These are phyloP conservation scores for Phytomonas sp. DNA, from an alignment of 208 protist species.

Conservation along the genomic window DNA sequence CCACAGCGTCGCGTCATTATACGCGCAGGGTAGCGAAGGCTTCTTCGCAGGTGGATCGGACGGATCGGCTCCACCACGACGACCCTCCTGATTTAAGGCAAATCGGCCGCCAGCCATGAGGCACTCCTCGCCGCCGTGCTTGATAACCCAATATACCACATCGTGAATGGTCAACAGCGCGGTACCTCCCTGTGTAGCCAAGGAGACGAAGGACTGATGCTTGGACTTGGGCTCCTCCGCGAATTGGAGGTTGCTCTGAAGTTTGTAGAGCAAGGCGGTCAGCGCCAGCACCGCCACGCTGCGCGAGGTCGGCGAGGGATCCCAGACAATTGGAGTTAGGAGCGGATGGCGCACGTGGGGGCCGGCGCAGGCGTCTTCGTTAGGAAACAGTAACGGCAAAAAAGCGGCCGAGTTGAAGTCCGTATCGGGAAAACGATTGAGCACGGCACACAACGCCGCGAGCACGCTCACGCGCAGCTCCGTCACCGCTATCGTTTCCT, in stretches of 20 bases:
- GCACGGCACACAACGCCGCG: conserved; percentile 31
- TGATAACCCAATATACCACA: conserved; percentile 38
- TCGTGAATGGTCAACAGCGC: conserved; percentile 49
- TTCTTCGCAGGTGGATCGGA: too few species aligned
- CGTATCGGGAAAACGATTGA: conserved; percentile 50
- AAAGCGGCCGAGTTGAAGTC: conserved; percentile 42
- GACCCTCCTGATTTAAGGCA: too few species aligned
- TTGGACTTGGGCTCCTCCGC: conserved; percentile 55
- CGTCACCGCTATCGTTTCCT: background rate
- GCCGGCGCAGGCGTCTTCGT: conserved; percentile 36
- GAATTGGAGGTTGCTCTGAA: conserved; percentile 57
- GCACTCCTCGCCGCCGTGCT: conserved; percentile 2
- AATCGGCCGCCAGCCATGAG: background rate
- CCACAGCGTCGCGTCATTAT: conserved; percentile 12
- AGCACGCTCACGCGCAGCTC: conserved; percentile 34
- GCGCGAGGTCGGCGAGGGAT: conserved; percentile 17
- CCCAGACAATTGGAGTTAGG: conserved; percentile 58
- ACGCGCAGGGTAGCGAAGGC: conserved; percentile 4
- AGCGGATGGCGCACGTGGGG: conserved; percentile 36
- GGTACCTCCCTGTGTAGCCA: conserved; percentile 54
- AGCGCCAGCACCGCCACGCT: conserved; percentile 29
- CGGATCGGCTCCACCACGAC: too few species aligned
- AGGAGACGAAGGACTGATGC: conserved; percentile 57
- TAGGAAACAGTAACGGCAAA: conserved; percentile 60
- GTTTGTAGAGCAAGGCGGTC: conserved; percentile 33